Base-by-base conservation (phyloP, 2,329 filamentous ascomycete genomes). In the Fusarium siculi region DNA sequence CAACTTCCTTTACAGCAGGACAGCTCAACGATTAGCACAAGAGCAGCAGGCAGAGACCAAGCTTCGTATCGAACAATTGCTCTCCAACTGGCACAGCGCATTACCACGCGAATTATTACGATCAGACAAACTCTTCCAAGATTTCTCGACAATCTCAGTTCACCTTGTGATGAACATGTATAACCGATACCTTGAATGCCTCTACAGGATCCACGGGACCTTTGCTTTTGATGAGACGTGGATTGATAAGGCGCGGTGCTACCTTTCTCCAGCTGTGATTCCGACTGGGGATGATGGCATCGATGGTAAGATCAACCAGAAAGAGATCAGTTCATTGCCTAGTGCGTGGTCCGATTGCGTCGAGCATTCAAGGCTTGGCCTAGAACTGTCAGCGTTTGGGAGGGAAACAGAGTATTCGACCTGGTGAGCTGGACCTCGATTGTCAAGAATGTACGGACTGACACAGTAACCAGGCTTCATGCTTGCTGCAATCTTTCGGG, bases 401-500 rank as follows among this genome's bases (percentile, higher is more conserved):
- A 49, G 32, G 19, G 55, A 50, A 15, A 49, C 32, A 10, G 42
- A 58, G 23, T 58, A 34, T 4, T 59, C 36, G 2, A 23, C n/a
- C 4, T 40, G 36, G 56, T 53, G 15, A 58, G 32, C 9, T 7
- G 18, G 1, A 16, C 9, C 3, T 15, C 18, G 1, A 16, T 6
- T 16, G 2, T 3, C 7, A 21, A 10, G 7, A 2, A 7, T 8
- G 2, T n/a, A 4, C 2, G 4, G 5, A 16, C 23, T 58, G 19
- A 58, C 18, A 11, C 30, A 1, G 3, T 11, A 4, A 12, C 2
- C 11, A 58, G 40, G 42, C 42, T 49, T 21, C 55, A 71, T 36
- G 60, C 55, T n/a, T 68, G 65, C 34, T 68, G 65, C 23, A 65
- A 55, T 47, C 32, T 68, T 42, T 71, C 68, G 14, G 25, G 59